These are phyloP conservation scores for Schizopora paradoxa DNA, from an alignment of 1,284 basidiomycete genomes.

Conservation along the genomic window DNA sequence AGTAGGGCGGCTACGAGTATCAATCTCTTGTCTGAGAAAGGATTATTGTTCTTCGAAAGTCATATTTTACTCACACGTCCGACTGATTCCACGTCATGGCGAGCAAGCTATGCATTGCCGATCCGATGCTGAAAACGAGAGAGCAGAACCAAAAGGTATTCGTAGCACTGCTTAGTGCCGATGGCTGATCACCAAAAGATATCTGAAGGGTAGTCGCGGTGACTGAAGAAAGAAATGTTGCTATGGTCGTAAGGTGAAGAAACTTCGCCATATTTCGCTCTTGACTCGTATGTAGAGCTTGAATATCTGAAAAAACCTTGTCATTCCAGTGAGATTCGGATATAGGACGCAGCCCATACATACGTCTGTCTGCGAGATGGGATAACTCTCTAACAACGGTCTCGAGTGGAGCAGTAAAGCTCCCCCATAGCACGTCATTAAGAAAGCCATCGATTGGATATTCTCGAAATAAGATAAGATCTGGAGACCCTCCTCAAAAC, in stretches of 20 bases:
- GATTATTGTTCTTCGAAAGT: neutral
- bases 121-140: slow-evolving; percentile 9
- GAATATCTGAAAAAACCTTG: no score
- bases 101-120: slow-evolving; percentile 9
- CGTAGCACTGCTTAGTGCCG: neutral
- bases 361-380: slow-evolving; percentile 1
- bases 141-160: slow-evolving; percentile 8
- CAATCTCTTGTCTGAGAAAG: neutral
- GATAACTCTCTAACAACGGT: neutral
- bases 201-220: slow-evolving; percentile 12
- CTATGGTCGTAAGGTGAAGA: slow-evolving; percentile 8
- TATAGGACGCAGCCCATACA: neutral
- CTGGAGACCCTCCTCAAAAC: neutral
- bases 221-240: slow-evolving; percentile 10
- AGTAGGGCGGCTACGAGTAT: neutral
- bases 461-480: neutral
- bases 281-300: neutral
- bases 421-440: neutral
- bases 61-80: neutral
- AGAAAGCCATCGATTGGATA: neutral
- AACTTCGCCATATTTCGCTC: neutral
- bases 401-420: slow-evolving; percentile 1
- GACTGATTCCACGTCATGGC: slow-evolving; percentile 12
- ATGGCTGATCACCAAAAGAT: neutral
- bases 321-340: neutral